phyloP scores from a whole-genome alignment of 495 filamentous ascomycete genomes.

The Penicillium arizonense region DNA sequence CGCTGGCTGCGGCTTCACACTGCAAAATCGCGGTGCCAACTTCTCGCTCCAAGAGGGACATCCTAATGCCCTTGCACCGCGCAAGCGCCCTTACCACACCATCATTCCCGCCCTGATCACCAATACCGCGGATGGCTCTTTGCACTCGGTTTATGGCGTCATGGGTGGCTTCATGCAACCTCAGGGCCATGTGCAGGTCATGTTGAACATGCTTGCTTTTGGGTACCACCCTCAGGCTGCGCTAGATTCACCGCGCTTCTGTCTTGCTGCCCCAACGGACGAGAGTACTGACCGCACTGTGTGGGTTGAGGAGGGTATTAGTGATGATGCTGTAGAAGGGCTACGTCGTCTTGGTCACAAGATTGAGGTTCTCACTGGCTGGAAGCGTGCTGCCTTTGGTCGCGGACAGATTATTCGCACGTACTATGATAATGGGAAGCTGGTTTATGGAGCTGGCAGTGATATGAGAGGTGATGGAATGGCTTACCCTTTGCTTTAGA shows the following conservation, averaged over 20 bases:
- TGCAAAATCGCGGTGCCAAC: conserved; percentile 91
- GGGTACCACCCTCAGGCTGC: conserved; percentile 84
- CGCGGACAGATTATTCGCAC: conserved; percentile 84
- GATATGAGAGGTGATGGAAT: conserved; percentile 87
- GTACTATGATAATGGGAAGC: conserved; percentile 65
- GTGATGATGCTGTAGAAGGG: conserved; percentile 60
- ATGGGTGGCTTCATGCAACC: conserved; percentile 99
- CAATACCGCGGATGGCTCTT: conserved; percentile 61
- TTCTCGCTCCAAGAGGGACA: conserved; percentile 68
- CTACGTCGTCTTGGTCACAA: conserved; percentile 70
- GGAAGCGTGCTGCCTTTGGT: conserved; percentile 74
- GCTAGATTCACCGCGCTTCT: conserved; percentile 85
- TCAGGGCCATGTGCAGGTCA: conserved; percentile 93
- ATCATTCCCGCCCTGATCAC: conserved; percentile 95
- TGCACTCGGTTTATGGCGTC: conserved; percentile 87
- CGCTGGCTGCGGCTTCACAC: conserved; percentile 77
- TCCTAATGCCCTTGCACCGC: conserved; percentile 74
- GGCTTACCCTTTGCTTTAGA: conserved; percentile 57
- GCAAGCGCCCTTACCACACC: conserved; percentile 95
- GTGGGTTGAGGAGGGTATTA: conserved; percentile 83
- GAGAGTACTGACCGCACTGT: conserved; percentile 58
- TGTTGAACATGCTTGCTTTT: conserved; percentile 87
- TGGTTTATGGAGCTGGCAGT: conserved; percentile 82
- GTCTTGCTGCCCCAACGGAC: conserved; percentile 66
- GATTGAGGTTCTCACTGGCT: conserved; percentile 65